These are phyloP conservation scores for Apiospora pterosperma DNA, from an alignment of 2,329 filamentous ascomycete species.

Conservation along the genomic window DNA sequence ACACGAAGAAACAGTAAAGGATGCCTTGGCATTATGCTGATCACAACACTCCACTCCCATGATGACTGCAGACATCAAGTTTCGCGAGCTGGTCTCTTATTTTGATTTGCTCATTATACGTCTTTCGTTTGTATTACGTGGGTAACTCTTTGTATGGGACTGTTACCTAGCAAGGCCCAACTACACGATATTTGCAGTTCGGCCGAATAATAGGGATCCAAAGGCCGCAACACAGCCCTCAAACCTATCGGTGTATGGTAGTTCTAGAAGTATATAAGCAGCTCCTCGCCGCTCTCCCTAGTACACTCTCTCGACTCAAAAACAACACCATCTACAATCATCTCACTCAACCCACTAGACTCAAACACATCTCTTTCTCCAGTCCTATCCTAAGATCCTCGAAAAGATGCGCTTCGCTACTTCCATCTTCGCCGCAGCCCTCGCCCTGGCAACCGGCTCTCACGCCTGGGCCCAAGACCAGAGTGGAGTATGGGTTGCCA, in stretches of 20 bases:
- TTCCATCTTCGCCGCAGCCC: neutral
- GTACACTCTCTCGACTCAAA: neutral
- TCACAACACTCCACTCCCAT: too few species aligned
- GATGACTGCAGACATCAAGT: too few species aligned
- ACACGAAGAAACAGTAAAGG: too few species aligned
- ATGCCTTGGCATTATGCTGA: too few species aligned
- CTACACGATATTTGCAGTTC: neutral
- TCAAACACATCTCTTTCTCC: neutral
- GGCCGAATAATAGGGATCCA: neutral
- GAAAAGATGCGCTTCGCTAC: constrained; percentile 3
- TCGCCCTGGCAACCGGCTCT: neutral
- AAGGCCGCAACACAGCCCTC: neutral
- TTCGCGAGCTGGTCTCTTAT: too few species aligned
- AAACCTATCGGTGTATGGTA: neutral
- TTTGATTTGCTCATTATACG: neutral
- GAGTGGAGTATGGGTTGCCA: constrained; percentile 3
- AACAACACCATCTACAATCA: neutral
- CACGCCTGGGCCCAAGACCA: neutral
- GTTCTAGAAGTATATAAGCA: neutral
- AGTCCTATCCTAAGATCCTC: neutral
- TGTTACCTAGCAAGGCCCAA: neutral
- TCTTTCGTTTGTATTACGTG: neutral
- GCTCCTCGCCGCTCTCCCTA: neutral
- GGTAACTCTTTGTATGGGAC: neutral
- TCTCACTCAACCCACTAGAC: neutral